phyloP scores from a whole-genome alignment of 257 asterid species.

The Ajuga chamaepitys region DNA sequence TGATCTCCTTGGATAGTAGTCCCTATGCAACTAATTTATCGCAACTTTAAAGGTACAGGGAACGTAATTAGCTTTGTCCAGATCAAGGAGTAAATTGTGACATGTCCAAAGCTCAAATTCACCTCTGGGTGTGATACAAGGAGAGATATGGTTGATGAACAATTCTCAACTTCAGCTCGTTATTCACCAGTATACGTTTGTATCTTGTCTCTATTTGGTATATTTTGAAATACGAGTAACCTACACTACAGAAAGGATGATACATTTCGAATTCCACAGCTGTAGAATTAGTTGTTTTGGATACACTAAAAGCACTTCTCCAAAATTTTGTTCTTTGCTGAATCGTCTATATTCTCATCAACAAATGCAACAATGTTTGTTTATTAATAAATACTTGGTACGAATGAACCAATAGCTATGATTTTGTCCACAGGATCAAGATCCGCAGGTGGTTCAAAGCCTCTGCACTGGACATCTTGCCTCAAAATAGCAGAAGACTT shows the following conservation, averaged over 20 bases:
- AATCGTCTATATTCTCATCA: neutral
- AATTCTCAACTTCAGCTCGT: neutral
- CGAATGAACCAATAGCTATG: neutral
- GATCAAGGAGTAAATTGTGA: neutral
- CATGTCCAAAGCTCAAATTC: neutral
- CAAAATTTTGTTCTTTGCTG: neutral
- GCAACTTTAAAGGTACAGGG: neutral
- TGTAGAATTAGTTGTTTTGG: neutral
- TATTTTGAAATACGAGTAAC: neutral
- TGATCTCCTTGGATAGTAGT: neutral
- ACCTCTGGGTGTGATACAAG: neutral
- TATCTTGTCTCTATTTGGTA: neutral
- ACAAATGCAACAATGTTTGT: neutral
- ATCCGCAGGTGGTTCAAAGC: slow-evolving; percentile 85
- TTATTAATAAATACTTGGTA: no score
- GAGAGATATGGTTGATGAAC: no score
- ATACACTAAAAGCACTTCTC: no score
- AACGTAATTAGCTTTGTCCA: neutral
- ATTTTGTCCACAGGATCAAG: slow-evolving; percentile 52
- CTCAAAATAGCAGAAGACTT: slow-evolving; percentile 95
- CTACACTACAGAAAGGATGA: neutral
- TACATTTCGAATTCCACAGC: neutral
- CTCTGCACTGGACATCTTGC: slow-evolving; percentile 99
- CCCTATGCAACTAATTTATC: neutral
- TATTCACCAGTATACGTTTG: neutral